phyloP scores from a whole-genome alignment of 768 basidiomycete genomes.

The Lactarius hatsudake region DNA sequence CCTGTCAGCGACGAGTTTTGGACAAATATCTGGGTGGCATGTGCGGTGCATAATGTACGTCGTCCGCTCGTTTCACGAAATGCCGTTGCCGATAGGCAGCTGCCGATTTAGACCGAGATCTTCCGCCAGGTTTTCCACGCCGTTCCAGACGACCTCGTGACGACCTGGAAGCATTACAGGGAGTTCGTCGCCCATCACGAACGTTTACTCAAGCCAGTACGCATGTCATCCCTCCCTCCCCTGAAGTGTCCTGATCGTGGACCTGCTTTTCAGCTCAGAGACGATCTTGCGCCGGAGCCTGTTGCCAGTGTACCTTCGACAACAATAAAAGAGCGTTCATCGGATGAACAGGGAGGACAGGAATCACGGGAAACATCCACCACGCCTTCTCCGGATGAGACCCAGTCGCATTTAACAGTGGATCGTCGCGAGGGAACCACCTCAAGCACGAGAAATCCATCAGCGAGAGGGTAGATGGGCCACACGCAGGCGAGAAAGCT shows the following conservation, averaged over 20 bases:
- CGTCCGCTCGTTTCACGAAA: background rate
- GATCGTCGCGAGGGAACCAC: background rate
- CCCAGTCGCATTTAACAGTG: background rate
- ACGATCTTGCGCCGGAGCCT: constrained; percentile 42
- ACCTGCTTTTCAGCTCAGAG: constrained; percentile 41
- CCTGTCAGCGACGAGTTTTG: constrained; percentile 86
- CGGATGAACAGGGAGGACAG: constrained; percentile 31
- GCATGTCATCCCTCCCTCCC: constrained; percentile 30
- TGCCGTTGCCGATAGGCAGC: background rate
- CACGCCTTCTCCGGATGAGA: constrained; percentile 3
- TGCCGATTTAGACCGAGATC: constrained; percentile 73
- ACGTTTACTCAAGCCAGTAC: constrained; percentile 64
- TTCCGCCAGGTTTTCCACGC: constrained; percentile 94
- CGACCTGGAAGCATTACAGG: constrained; percentile 95
- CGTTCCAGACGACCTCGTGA: constrained; percentile 87
- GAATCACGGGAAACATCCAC: constrained; percentile 22
- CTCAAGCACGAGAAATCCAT: constrained; percentile 3
- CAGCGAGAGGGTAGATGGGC: constrained; percentile 1
- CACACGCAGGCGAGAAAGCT: background rate
- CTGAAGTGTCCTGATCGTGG: background rate
- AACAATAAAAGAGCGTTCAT: constrained; percentile 41
- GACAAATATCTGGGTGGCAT: constrained; percentile 85
- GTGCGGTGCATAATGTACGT: constrained; percentile 85
- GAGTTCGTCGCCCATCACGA: constrained; percentile 80
- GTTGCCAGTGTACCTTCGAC: constrained; percentile 60